These are phyloP conservation scores for peach (Prunus persica) DNA, from an alignment of 306 rosid genomes.

Conservation along the genomic window Prunus_persica_NCBIv2 NC_034016.1:15958501-15959000, in stretches of 20 bases:
- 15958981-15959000: too few relatives aligned
- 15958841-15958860: too few relatives aligned
- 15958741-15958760: neutral
- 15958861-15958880: too few relatives aligned
- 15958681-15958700: neutral
- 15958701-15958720: neutral
- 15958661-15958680: neutral
- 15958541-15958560: neutral
- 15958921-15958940: too few relatives aligned
- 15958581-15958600: neutral
- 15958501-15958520: neutral
- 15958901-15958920: too few relatives aligned
- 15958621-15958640: neutral
- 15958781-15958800: too few relatives aligned
- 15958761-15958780: too few relatives aligned
- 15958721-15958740: neutral
- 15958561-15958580: neutral
- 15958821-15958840: too few relatives aligned
- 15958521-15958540: neutral
- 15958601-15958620: neutral
- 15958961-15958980: too few relatives aligned
- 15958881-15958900: too few relatives aligned
- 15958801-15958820: too few relatives aligned
- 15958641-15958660: neutral
- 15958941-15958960: too few relatives aligned